Base-by-base conservation (phyloP, 805 yeast species). In the Candida oleophila region DNA sequence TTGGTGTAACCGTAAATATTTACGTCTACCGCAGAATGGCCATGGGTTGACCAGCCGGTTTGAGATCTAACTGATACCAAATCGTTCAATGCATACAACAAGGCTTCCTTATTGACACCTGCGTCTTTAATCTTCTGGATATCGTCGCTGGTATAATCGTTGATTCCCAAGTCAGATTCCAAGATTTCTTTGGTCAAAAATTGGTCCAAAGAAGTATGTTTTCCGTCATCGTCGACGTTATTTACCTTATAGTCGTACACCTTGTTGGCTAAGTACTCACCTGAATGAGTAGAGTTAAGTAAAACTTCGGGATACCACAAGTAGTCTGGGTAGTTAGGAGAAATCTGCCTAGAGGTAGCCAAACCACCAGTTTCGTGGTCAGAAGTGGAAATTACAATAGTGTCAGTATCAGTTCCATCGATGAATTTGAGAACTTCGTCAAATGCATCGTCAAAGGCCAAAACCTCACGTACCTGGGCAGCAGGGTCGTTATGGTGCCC, bases 281-380 rank as follows among this genome's bases (percentile, higher is more conserved):
- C 89, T 2, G 96, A 85, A 59, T 86, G 89, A 9, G 80, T 72
- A 20, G 88, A 87, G 52, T 83, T 79, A 38, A 74, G 64, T 46
- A 91, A 74, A 16, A 80, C 88, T 60, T 86, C 82, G 0, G 97
- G 98, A 56, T 76, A 80, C 97, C 97, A 91, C 48, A 81, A 60
- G 60, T 90, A 90, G 48, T 89, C 96, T 1, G 97, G 97, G 62
- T 90, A 89, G 1, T 62, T 61, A 3, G 73, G 63, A 3, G 81
- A 60, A 34, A 87, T 65, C 71, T 91, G 97, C 66, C 91, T 81
- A 0, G 96, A 89, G 40, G 88, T 79, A n/a, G 87, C 86, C 52
- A 91, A 74, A 0, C 97, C 98, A 51, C 98, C 98, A 21, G 97
- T 91, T 64, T 91, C 98, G 70, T 91, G 98, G 64, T 91, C 97